phyloP scores from a whole-genome alignment of 768 basidiomycete genomes.

The Termitomyces heimii region DNA sequence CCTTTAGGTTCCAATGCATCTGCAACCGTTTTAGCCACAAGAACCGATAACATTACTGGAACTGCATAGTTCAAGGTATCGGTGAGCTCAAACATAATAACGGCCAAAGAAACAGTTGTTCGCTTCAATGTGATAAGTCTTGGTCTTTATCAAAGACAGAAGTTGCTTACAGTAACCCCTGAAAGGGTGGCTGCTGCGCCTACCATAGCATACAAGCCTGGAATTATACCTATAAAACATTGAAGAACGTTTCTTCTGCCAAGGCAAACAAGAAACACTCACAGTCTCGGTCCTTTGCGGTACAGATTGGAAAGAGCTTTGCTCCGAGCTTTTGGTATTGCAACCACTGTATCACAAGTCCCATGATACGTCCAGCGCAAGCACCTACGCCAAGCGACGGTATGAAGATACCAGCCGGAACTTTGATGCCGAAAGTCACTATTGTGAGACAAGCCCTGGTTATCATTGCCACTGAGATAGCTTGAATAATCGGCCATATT shows the following conservation, averaged over 20 bases:
- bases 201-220: conserved; percentile 93
- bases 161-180: conserved; percentile 77
- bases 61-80: conserved; percentile 90
- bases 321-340: conserved; percentile 58
- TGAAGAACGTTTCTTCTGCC: neutral
- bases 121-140: conserved; percentile 34
- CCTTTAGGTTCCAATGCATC: conserved; percentile 89
- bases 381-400: conserved; percentile 94
- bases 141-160: conserved; percentile 2
- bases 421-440: conserved; percentile 88
- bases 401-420: conserved; percentile 95
- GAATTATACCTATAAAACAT: conserved; percentile 49
- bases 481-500: conserved; percentile 55
- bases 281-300: conserved; percentile 62
- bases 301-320: conserved; percentile 60
- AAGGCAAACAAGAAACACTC: conserved; percentile 16
- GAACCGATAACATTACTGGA: conserved; percentile 82
- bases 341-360: conserved; percentile 73
- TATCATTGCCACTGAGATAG: conserved; percentile 71
- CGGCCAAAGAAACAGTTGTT: conserved; percentile 89
- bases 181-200: conserved; percentile 93
- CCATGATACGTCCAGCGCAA: conserved; percentile 84
- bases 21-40: conserved; percentile 88
- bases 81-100: conserved; percentile 94
- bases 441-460: conserved; percentile 79